Evolutionary conservation across 2,329 filamentous ascomycete species (phyloP), one percentile per base, ranked within the genome.

Genomic region (Fusarium dimerum): DNA sequence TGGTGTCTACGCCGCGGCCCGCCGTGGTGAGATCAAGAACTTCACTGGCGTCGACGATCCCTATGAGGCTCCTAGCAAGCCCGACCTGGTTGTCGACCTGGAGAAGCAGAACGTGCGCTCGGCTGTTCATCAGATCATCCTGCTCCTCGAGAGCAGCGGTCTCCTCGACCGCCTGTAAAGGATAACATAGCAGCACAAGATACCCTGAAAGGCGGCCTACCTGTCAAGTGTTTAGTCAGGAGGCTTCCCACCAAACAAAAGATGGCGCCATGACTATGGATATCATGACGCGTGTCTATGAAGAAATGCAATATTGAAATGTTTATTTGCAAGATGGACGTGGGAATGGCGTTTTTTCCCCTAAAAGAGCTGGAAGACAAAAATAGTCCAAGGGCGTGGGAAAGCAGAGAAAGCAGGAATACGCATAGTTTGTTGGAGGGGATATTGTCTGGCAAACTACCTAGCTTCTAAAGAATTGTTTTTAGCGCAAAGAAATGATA

Each of bases 21-120:
- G 94, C 57, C 82, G 80, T 17, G 94, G 94, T 52, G 89, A 96
- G 78, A 95, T 99, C 76, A 94, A 92, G 85, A 92, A 92, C 60
- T 99, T 99, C 83, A 99, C 94, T 8, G 94, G 94, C 67, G 92
- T 99, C 51, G 93, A 97, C 71, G 93, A 97, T 78, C 92, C 94
- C 45, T 99, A 99, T 71, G 94, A 99, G 85, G 70, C 74, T 18
- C 94, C 94, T 10, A 67, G 76, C 62, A 92, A 93, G 76, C 84
- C 92, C 32, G 86, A 97, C 71, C 79, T 99, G 60, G 84, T 85
- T 6, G 93, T 97, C 39, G 89, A 97, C 73, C 73, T 88, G 50
- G 87, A 89, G 76, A 94, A 88, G 82, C 91, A 90, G 75, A 89
- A 85, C 61, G 92, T 97, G 44, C 84, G 94, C 68, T 94, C 89